Evolutionary conservation across 345 rosid species (phyloP), one percentile per base, ranked within the genome.

Genomic region (Toxicodendron radicans): DNA sequence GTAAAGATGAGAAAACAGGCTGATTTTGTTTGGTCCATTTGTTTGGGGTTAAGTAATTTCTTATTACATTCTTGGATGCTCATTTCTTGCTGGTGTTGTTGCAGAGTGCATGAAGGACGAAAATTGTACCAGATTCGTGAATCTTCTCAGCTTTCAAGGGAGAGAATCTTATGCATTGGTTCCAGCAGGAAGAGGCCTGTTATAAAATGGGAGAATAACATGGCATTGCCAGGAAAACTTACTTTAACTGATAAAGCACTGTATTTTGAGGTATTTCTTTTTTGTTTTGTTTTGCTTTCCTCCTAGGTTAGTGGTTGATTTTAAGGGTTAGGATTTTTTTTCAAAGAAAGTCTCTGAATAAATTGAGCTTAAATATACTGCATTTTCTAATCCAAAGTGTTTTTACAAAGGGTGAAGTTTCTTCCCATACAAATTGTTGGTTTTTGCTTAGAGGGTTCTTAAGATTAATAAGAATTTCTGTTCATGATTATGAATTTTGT

Each of bases 171-270:
- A 78, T 95, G 97, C 83, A 76, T 89, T 73, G 99, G 86, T 67
- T 80, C 97, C 70, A 86, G 91, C 88, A 85, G 86, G 84, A 95
- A 95, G 79, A 87, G 84, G 59, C 98, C 99, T 60, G 99, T 92
- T 78, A 87, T 95, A 60, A 92, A 88, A 75, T 95, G 99, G 99
- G 95, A 90, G 74, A 91, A 90, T 75, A 89, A 90, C 78, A 88
- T 90, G 76, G 97, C 94, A 67, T 95, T 97, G 99, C 99, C 99
- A 0, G 98, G 99, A 73, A 92, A 86, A 80, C 88, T 95, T 71
- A 86, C 83, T 68, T 81, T 95, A 81, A 95, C 99, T 4, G 93
- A 95, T 66, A 89, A 80, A 79, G 95, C 99, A 17, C 88, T 95
- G 77, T 92, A 92, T 79, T 95, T 92, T 71, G 92, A 95, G 99